Evolutionary conservation across 164 flowering plant genomes (phyloP), one percentile per base, ranked within the genome.

Genomic region (Magnolia sinica): DNA sequence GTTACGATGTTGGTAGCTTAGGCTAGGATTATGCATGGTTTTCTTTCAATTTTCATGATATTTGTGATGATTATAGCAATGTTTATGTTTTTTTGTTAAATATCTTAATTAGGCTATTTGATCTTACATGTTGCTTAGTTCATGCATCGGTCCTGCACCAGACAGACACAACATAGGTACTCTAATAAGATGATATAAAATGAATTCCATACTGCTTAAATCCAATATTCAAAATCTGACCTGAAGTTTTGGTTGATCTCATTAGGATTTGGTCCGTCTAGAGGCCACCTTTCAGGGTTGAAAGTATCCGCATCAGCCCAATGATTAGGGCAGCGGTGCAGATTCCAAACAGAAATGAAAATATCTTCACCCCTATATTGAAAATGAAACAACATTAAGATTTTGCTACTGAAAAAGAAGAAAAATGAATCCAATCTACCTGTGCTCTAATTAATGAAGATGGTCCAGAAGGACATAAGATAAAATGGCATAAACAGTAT

Each of bases 221-320:
- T 20, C 11, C 24, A 68, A 19, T 22, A 22, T 23, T 67, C 7
- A 50, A 64, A 24, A n/a, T 74, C 24, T 16, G 78, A 95, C 99
- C 96, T 85, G 90, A 91, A 96, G 79, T 89, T 87, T 85, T 96
- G 98, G 84, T 96, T 96, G 23, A 87, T 86, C 79, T 93, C 99
- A 82, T 92, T 93, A 68, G 99, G 99, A 81, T 90, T 91, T 27
- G 97, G 95, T 74, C 96, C 97, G 84, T 93, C 97, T 69, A 95
- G 74, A 69, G 99, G 97, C 99, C 99, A 95, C 79, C 99, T 91
- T 85, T 95, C 99, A 14, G 99, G 99, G 78, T 88, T 88, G 76
- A 96, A 96, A 73, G 90, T 92, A 22, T 93, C 96, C 3, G 95
- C 89, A 58, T 92, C 94, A 51, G 84, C 87, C 99, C 99, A 96